Evolutionary conservation across 495 filamentous ascomycete genomes (phyloP).

Genomic region (Paragyromitra xinjiangensis): DNA sequence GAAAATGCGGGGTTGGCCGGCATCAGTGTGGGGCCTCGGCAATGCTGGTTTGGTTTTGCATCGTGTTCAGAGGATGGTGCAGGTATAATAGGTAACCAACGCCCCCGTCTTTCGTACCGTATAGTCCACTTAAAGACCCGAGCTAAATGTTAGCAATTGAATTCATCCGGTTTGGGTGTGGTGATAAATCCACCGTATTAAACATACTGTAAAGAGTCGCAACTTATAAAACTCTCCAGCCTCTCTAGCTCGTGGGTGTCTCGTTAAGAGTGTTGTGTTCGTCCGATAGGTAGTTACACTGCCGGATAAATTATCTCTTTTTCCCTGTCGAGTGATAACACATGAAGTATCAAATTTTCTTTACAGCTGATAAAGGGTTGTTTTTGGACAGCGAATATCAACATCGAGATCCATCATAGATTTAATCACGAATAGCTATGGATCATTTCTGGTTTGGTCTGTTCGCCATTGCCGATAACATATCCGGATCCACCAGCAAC

Average conservation of each 20-base stretch:
- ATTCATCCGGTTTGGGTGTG: not conserved
- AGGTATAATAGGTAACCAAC: not conserved
- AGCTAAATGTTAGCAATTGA: not conserved
- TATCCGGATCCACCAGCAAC: not conserved
- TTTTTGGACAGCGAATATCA: not conserved
- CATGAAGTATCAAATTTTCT: slow-evolving; percentile 1
- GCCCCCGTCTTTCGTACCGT: not conserved
- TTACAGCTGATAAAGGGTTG: not conserved
- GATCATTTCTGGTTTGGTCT: not conserved
- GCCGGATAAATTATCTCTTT: slow-evolving; percentile 26
- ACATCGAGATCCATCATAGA: not conserved
- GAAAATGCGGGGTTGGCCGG: slow-evolving; percentile 33
- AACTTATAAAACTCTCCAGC: not conserved
- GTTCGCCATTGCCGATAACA: slow-evolving; percentile 24
- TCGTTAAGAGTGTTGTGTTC: too few relatives aligned
- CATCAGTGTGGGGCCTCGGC: slow-evolving; percentile 16
- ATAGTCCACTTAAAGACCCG: not conserved
- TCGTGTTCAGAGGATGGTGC: not conserved
- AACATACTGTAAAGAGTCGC: not conserved
- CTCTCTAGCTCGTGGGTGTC: not conserved
- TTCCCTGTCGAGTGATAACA: slow-evolving; percentile 30
- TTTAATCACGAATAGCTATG: not conserved
- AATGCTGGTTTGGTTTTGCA: slow-evolving; percentile 14
- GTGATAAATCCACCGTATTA: not conserved
- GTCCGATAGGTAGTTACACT: not conserved